A percentile compares a stretch with the other conserved stretches of the same genome.
Evolutionary conservation across 495 filamentous ascomycete genomes (phyloP).

Genomic region (Oidiodendron maius): DNA sequence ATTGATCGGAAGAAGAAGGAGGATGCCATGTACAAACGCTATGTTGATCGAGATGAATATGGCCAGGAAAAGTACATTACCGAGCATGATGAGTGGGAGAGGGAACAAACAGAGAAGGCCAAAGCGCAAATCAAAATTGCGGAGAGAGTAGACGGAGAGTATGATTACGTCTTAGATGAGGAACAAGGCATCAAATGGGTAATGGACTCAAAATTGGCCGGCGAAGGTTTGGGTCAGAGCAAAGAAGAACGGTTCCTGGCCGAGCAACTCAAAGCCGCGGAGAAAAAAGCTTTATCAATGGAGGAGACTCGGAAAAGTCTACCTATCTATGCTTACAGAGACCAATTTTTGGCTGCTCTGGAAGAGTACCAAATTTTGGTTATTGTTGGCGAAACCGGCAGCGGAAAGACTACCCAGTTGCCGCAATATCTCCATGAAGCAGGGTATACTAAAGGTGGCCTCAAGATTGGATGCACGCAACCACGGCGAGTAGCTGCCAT

Average conservation of each 20-base stretch:
- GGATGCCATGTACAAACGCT: slow-evolving; percentile 82
- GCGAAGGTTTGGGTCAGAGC: slow-evolving; percentile 60
- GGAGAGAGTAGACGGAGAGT: slow-evolving; percentile 78
- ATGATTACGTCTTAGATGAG: slow-evolving; percentile 93
- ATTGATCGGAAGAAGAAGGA: slow-evolving; percentile 87
- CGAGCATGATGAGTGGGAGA: slow-evolving; percentile 94
- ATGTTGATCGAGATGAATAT: slow-evolving; percentile 82
- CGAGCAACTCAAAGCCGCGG: slow-evolving; percentile 77
- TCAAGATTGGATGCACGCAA: slow-evolving; percentile 73
- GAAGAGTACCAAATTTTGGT: slow-evolving; percentile 74
- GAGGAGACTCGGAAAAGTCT: slow-evolving; percentile 88
- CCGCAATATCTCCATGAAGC: slow-evolving; percentile 87
- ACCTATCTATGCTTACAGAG: slow-evolving; percentile 80
- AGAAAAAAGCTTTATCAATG: slow-evolving; percentile 77
- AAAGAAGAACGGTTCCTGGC: slow-evolving; percentile 74
- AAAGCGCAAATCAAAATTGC: slow-evolving; percentile 74
- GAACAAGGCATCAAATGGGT: slow-evolving; percentile 83
- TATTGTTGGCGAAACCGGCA: slow-evolving; percentile 83
- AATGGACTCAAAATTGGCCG: slow-evolving; percentile 63
- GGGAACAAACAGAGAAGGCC: slow-evolving; percentile 83
- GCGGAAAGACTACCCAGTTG: slow-evolving; percentile 84
- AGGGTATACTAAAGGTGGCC: slow-evolving; percentile 75
- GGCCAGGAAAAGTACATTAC: slow-evolving; percentile 88
- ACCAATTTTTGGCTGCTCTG: slow-evolving; percentile 66
- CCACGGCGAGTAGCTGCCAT: slow-evolving; percentile 96